phyloP scores from a whole-genome alignment of 805 yeast species.

The Hanseniaspora osmophila region DNA sequence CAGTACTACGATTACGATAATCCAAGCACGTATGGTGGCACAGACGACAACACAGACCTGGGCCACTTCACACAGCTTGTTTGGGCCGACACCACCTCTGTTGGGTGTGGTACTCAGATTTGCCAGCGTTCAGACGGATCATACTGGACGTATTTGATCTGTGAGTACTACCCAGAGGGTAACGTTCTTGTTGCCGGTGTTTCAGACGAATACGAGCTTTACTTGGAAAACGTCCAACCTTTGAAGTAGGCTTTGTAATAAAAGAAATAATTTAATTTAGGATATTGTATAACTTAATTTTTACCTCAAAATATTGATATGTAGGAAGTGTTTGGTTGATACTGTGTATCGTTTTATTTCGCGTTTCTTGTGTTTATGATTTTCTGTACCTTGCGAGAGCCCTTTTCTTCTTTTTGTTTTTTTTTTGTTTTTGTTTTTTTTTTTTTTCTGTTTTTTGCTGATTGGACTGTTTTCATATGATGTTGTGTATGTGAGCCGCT shows the following conservation, averaged over 20 bases:
- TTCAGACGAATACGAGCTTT: slow-evolving; percentile 25
- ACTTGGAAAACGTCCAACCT: slow-evolving; percentile 31
- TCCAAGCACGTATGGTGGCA: slow-evolving; percentile 29
- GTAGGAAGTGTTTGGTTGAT: no score
- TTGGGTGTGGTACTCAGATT: slow-evolving; percentile 46
- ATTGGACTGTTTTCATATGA: no score
- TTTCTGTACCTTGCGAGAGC: no score
- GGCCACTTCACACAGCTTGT: slow-evolving; percentile 71
- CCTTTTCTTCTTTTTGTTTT: no score
- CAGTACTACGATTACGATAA: slow-evolving; percentile 35
- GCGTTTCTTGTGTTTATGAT: no score
- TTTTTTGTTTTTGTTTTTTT: not conserved
- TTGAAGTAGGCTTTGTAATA: slow-evolving; percentile 10
- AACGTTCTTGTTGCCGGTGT: slow-evolving; percentile 24
- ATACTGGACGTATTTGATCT: slow-evolving; percentile 43
- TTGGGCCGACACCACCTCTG: slow-evolving; percentile 45
- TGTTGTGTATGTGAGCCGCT: no score
- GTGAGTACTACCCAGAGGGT: slow-evolving; percentile 51
- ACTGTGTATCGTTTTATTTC: no score
- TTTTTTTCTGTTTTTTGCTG: no score
- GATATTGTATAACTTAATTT: no score
- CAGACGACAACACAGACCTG: slow-evolving; percentile 27
- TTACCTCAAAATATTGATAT: no score
- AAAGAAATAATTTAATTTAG: no score
- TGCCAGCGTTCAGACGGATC: slow-evolving; percentile 10